Evolutionary conservation across 1,284 basidiomycete species (phyloP).

Genomic region (Malassezia globosa): DNA sequence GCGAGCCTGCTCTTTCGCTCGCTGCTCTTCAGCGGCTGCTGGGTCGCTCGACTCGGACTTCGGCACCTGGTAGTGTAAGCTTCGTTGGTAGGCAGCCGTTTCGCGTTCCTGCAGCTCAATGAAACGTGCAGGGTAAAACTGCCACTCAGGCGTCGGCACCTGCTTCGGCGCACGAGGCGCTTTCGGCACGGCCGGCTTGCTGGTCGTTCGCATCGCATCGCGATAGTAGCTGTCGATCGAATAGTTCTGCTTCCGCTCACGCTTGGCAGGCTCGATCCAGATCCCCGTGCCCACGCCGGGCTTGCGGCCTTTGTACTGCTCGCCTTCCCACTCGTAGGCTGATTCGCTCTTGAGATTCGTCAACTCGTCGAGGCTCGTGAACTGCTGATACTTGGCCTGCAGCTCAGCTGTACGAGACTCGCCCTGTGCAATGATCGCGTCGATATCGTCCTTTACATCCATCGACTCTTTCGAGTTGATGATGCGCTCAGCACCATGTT

Average conservation of each 20-base stretch:
- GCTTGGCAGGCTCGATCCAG: slow-evolving; percentile 82
- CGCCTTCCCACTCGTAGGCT: slow-evolving; percentile 75
- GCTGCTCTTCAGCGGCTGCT: slow-evolving; percentile 43
- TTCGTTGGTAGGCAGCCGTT: slow-evolving; percentile 50
- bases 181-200: slow-evolving; percentile 63
- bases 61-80: slow-evolving; percentile 65
- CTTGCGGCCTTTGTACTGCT: slow-evolving; percentile 63
- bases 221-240: slow-evolving; percentile 69
- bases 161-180: slow-evolving; percentile 80
- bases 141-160: slow-evolving; percentile 83
- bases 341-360: slow-evolving; percentile 94
- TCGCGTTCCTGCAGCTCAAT: slow-evolving; percentile 79
- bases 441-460: slow-evolving; percentile 81
- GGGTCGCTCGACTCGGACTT: slow-evolving; percentile 57
- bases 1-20: slow-evolving; percentile 65
- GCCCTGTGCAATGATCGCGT: slow-evolving; percentile 66
- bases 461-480: slow-evolving; percentile 60
- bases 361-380: slow-evolving; percentile 77
- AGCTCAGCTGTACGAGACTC: slow-evolving; percentile 81
- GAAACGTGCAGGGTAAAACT: slow-evolving; percentile 81
- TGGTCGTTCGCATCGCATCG: slow-evolving; percentile 68
- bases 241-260: slow-evolving; percentile 86
- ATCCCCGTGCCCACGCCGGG: slow-evolving; percentile 51
- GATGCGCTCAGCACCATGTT: slow-evolving; percentile 93
- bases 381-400: slow-evolving; percentile 79